Evolutionary conservation across 495 filamentous ascomycete species (phyloP).

Genomic region (Penicillium macrosclerotiorum): DNA sequence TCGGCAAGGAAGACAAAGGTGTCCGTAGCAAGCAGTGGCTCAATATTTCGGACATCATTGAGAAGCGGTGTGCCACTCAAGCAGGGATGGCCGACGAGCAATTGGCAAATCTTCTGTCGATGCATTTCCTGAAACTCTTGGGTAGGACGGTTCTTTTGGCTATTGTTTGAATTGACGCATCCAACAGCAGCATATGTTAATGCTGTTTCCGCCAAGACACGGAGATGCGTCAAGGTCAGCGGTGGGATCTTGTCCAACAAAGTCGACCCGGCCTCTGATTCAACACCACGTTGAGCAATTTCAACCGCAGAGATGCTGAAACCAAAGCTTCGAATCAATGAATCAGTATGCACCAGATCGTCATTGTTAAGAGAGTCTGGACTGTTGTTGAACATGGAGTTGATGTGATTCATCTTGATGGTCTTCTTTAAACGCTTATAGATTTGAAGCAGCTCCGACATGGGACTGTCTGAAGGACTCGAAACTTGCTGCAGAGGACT

Average conservation of each 20-base stretch:
- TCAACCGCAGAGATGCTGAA: conserved; percentile 89
- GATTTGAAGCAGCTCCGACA: conserved; percentile 73
- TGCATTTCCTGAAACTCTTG: conserved; percentile 69
- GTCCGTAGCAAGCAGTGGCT: conserved; percentile 73
- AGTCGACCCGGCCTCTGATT: conserved; percentile 69
- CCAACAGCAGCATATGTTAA: conserved; percentile 81
- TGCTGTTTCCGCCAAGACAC: conserved; percentile 84
- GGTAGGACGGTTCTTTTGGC: conserved; percentile 56
- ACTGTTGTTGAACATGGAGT: conserved; percentile 45
- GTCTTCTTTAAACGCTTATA: conserved; percentile 81
- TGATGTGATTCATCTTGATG: conserved; percentile 66
- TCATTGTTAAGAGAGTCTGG: conserved; percentile 39
- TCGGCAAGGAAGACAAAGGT: conserved; percentile 85
- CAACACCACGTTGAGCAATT: conserved; percentile 86
- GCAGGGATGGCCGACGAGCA: conserved; percentile 64
- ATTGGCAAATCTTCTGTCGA: conserved; percentile 69
- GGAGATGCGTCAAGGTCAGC: conserved; percentile 80
- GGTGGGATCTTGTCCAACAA: conserved; percentile 83
- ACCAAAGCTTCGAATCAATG: conserved; percentile 71
- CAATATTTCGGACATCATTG: conserved; percentile 49
- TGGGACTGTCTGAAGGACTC: conserved; percentile 39
- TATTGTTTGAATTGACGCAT: conserved; percentile 52
- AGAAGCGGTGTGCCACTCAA: conserved; percentile 34
- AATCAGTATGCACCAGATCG: conserved; percentile 62
- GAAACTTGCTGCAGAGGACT: conserved; percentile 36